Base-by-base conservation (phyloP, 2,329 filamentous ascomycete species). In the Stagonosporopsis chrysanthemi region DNA sequence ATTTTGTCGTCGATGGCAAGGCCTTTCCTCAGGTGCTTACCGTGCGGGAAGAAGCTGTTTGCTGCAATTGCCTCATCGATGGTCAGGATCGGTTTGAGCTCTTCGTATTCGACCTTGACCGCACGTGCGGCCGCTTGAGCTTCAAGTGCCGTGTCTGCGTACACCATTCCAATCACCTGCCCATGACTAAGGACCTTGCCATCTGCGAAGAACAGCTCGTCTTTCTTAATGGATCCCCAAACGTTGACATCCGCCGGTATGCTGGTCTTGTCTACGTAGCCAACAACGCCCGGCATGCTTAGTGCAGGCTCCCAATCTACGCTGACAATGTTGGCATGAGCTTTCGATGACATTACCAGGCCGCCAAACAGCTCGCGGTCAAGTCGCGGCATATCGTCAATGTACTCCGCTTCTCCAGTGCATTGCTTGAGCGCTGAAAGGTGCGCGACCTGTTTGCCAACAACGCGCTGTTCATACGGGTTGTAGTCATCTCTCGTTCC, bases 41-140 rank as follows among this genome's bases (percentile, higher is more conserved):
- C 90, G 68, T 91, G 91, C 1, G 90, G 83, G 70, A 91, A 96
- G 76, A 91, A 97, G 68, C 92, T 97, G 58, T 93, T 84, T 41
- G 90, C 85, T 67, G 92, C 89, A 42, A 98, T 96, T 0, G 94
- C 94, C 70, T 98, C 92, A 71, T 98, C 94, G 58, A 98, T 98
- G 0, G 91, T 94, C 63, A 96, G 87, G 24, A 98, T 89, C 0
- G 90, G 86, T 0, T 92, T 91, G 2, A 97, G 80, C 23, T 94
- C 91, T 74, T 97, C 91, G 61, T 98, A 98, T 62, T 92, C 88
- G 0, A 98, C 82, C 71, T 88, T 90, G 51, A 98, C 93, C 2
- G 90, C 91, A 58, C 90, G 86, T 0, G 91, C 90, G 52, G 88
- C 94, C 52, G 92, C 89, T 49, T 90, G 87, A 1, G 94, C 94